phyloP scores from a whole-genome alignment of 2,329 filamentous ascomycete species.

The Calonectria naviculata region DNA sequence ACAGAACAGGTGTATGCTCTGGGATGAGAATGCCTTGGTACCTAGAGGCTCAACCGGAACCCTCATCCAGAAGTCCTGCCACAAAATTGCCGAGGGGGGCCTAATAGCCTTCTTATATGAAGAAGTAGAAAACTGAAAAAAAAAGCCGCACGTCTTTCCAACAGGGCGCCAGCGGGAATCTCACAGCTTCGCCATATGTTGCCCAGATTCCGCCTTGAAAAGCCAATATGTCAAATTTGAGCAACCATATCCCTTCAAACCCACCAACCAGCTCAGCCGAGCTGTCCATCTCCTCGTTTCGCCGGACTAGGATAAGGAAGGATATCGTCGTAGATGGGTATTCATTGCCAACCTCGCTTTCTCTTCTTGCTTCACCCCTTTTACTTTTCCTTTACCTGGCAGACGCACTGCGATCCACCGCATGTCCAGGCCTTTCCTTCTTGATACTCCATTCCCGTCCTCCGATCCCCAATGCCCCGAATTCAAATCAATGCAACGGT shows the following conservation, averaged over 20 bases:
- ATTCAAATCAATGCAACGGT: conserved; percentile 20
- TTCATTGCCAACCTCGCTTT: conserved; percentile 12
- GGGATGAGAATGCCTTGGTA: not conserved
- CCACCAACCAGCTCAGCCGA: conserved; percentile 15
- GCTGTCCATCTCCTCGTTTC: conserved; percentile 19
- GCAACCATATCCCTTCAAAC: conserved; percentile 16
- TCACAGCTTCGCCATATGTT: conserved; percentile 21
- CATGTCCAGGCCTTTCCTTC: conserved; percentile 12
- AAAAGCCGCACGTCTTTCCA: conserved; percentile 33
- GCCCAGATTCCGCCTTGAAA: conserved; percentile 31
- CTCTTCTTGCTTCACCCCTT: conserved; percentile 5
- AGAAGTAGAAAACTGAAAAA: conserved; percentile 6
- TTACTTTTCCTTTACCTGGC: conserved; percentile 10
- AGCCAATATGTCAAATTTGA: conserved; percentile 29
- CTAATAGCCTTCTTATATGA: conserved; percentile 13
- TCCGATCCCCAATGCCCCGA: conserved; percentile 15
- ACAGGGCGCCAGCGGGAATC: conserved; percentile 23
- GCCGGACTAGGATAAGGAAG: conserved; percentile 27
- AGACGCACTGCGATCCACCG: conserved; percentile 15
- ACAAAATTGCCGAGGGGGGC: not conserved
- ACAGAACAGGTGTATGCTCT: not conserved
- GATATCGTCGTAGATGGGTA: conserved; percentile 28
- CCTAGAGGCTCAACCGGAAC: not conserved
- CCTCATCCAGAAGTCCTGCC: not conserved
- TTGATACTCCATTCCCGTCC: conserved; percentile 11